These are phyloP conservation scores for Boletus sensibilis DNA, from an alignment of 768 basidiomycete genomes.

Conservation along the genomic window DNA sequence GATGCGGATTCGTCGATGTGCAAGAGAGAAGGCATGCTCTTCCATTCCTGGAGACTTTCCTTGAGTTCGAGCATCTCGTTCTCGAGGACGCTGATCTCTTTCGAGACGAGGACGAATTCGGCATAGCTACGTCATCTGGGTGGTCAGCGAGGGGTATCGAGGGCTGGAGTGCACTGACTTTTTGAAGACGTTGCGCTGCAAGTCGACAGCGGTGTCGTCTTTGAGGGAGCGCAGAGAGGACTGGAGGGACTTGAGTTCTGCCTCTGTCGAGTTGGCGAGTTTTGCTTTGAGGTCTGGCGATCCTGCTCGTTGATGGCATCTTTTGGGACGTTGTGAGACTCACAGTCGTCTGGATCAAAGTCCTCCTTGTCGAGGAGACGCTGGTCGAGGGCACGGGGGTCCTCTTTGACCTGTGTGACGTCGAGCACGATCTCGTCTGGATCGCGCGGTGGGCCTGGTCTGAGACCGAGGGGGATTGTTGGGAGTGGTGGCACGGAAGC, in stretches of 20 bases:
- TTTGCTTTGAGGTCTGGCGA: constrained; percentile 72
- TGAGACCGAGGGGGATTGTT: constrained; percentile 47
- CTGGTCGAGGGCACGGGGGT: constrained; percentile 58
- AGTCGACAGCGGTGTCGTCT: constrained; percentile 70
- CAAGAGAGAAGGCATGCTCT: constrained; percentile 88
- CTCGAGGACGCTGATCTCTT: constrained; percentile 94
- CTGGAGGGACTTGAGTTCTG: constrained; percentile 72
- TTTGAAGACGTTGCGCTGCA: constrained; percentile 93
- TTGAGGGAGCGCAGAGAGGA: constrained; percentile 71
- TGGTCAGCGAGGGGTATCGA: constrained; percentile 7
- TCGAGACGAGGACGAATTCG: constrained; percentile 94
- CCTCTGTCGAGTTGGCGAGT: constrained; percentile 86
- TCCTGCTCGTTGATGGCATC: neutral
- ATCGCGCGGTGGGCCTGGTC: constrained; percentile 36
- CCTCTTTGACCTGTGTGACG: constrained; percentile 44
- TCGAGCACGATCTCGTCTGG: constrained; percentile 52
- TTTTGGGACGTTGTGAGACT: constrained; percentile 30
- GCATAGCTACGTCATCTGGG: constrained; percentile 65
- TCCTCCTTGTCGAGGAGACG: constrained; percentile 68
- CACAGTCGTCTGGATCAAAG: constrained; percentile 89
- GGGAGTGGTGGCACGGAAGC: constrained; percentile 56
- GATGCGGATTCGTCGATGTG: constrained; percentile 84
- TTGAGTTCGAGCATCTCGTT: constrained; percentile 98
- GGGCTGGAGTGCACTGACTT: constrained; percentile 50
- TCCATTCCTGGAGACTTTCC: constrained; percentile 92